Evolutionary conservation across 768 basidiomycete genomes (phyloP), one percentile per base, ranked within the genome.

Genomic region (Boletus vinaceobasis): DNA sequence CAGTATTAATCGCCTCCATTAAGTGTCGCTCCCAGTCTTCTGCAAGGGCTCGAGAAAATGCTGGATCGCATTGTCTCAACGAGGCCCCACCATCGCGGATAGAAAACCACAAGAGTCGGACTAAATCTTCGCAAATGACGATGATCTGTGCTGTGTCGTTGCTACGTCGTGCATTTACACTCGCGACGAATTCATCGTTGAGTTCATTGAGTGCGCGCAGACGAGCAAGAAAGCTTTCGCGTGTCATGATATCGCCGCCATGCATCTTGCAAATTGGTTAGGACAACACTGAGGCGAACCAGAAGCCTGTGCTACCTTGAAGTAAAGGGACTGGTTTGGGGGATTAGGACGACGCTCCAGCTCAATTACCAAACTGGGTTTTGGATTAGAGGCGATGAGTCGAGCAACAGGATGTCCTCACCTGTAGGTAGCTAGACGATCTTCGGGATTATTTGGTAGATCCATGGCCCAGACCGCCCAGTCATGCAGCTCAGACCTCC

Each of bases 61-160:
- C 55, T 23, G 50, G 47, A 27, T 66, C 61, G 13, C 53, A 43
- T 31, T 50, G 50, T 42, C 65, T 57, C 26, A 59, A 42, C 1
- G 52, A 53, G 21, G 67, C 64, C 7, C 67, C 67, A 7, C 65
- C 65, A 40, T 71, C 66, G 4, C 60, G 59, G 19, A 66, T 48
- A 26, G 68, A 68, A 46, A 72, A 68, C 71, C 71, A 71, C 37
- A 71, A 48, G 11, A 66, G 50, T 17, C 71, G 69, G 21, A 60
- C 36, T 27, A 67, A 31, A 33, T 55, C 60, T 35, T 65, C 60
- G 21, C 63, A 63, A 10, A 56, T 6, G 43, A 72, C 43, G 27
- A 63, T 51, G 43, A 65, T 68, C 46, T 71, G 70, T 13, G 57
- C 55, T 1, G 70, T 71, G 48, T 71, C 62, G 37, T 44, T 60